Conservation (phyloP, 2,329 filamentous ascomycete species). For the Monilinia aucupariae region DNA sequence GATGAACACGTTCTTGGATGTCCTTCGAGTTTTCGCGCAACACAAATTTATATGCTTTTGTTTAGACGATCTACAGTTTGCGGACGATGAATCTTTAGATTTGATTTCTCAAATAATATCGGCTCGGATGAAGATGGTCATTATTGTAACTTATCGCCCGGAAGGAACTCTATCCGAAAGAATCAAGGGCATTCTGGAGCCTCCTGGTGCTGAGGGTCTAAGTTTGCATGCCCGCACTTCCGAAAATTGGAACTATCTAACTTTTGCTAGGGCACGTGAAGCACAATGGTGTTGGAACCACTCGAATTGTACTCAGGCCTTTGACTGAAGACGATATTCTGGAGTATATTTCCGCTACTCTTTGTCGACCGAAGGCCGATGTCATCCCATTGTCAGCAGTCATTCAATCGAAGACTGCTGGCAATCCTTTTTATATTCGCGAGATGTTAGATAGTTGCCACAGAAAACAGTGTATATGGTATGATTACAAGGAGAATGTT, state of each 20-base stretch:
- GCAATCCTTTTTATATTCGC: constrained; percentile 82
- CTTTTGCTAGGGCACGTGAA: constrained; percentile 30
- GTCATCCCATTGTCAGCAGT: constrained; percentile 74
- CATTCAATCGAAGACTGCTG: constrained; percentile 67
- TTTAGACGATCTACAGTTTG: constrained; percentile 81
- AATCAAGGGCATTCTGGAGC: constrained; percentile 50
- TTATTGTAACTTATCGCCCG: constrained; percentile 68
- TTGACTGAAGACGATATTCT: constrained; percentile 75
- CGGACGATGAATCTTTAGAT: constrained; percentile 81
- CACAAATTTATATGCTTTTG: constrained; percentile 79
- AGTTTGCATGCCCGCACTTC: constrained; percentile 29
- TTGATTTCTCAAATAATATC: constrained; percentile 75
- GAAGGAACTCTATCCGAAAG: constrained; percentile 56
- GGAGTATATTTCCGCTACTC: constrained; percentile 74
- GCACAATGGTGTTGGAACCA: constrained; percentile 52
- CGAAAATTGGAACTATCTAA: constrained; percentile 25
- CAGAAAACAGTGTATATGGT: constrained; percentile 82
- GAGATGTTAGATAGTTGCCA: constrained; percentile 87
- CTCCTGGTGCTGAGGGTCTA: constrained; percentile 49
- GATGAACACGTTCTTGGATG: constrained; percentile 83
- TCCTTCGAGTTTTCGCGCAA: constrained; percentile 72
- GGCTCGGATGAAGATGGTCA: constrained; percentile 67
- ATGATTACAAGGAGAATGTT: constrained; percentile 73
- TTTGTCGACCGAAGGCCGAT: constrained; percentile 67
- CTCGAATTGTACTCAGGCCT: constrained; percentile 65